These are phyloP conservation scores for Dictyostelium intermedium DNA, from an alignment of 78 protist genomes.

Conservation along the genomic window DNA sequence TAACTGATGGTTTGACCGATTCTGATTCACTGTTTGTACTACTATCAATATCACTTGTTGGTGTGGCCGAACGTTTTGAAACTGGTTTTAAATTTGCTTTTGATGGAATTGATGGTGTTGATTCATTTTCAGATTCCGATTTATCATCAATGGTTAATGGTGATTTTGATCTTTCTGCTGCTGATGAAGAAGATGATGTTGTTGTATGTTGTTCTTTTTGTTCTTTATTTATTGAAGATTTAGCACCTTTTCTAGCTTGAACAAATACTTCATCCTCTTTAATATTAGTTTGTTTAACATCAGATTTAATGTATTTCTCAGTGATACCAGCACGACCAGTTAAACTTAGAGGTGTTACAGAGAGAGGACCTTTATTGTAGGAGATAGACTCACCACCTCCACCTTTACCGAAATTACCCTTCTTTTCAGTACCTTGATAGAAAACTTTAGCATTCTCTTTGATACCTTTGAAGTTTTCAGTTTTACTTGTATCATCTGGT, in stretches of 20 bases:
- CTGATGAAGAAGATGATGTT: not conserved
- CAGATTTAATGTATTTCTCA: conserved; percentile 56
- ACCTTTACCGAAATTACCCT: conserved; percentile 12
- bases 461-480: conserved; percentile 74
- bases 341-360: conserved; percentile 30
- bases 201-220: not conserved
- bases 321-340: conserved; percentile 74
- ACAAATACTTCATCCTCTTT: conserved; percentile 25
- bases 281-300: conserved; percentile 17
- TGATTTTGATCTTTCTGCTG: not conserved
- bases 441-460: conserved; percentile 76
- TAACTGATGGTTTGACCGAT: not conserved
- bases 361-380: conserved; percentile 65
- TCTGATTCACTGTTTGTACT: not conserved
- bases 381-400: conserved; percentile 45
- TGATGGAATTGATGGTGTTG: not conserved
- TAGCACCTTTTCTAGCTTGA: not conserved
- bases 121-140: not conserved
- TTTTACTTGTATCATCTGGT: conserved; percentile 59
- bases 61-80: conserved; percentile 11
- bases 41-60: not conserved
- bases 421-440: conserved; percentile 59
- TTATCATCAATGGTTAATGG: not conserved
- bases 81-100: not conserved
- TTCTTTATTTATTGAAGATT: not conserved